Percentiles rank a stretch among this genome's conserved stretches.
phyloP scores from a whole-genome alignment of 441 rosid species.

The Eutrema salsugineum region DNA sequence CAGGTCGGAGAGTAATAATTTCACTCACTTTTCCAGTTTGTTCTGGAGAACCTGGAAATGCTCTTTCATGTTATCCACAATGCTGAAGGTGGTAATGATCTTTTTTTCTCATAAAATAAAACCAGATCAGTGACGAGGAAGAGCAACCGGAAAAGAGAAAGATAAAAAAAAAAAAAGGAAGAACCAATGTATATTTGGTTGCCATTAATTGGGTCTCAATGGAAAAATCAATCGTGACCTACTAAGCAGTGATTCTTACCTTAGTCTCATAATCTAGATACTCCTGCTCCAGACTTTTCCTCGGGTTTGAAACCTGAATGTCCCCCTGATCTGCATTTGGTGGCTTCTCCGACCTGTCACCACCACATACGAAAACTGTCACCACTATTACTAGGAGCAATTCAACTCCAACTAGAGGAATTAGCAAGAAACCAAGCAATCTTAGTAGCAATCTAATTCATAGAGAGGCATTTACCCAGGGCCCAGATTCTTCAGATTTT shows the following conservation, averaged over 20 bases:
- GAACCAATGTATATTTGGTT: not conserved
- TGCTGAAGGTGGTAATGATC: slow-evolving; percentile 89
- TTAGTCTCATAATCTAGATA: slow-evolving; percentile 86
- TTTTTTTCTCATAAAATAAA: slow-evolving; percentile 29
- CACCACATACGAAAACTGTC: slow-evolving; percentile 22
- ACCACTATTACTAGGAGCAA: slow-evolving; percentile 12
- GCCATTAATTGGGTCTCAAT: not conserved
- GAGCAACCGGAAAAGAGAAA: not conserved
- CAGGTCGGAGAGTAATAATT: not conserved
- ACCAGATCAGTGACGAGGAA: slow-evolving; percentile 8
- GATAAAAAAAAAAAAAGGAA: not conserved
- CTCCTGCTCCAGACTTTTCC: slow-evolving; percentile 89
- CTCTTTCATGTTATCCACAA: slow-evolving; percentile 90
- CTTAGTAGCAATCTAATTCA: slow-evolving; percentile 1
- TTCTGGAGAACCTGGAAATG: slow-evolving; percentile 60
- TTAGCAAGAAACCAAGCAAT: not conserved
- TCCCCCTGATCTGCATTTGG: slow-evolving; percentile 48
- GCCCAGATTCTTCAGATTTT: slow-evolving; percentile 73
- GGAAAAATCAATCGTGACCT: not conserved
- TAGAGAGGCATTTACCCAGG: slow-evolving; percentile 51
- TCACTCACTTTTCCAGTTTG: slow-evolving; percentile 51
- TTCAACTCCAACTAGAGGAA: slow-evolving; percentile 2
- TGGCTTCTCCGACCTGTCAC: slow-evolving; percentile 53
- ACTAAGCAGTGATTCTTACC: slow-evolving; percentile 39
- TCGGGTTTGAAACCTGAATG: slow-evolving; percentile 56